Evolutionary conservation across 495 filamentous ascomycete species (phyloP), one percentile per base, ranked within the genome.

Genomic region (Eremomyces bilateralis): DNA sequence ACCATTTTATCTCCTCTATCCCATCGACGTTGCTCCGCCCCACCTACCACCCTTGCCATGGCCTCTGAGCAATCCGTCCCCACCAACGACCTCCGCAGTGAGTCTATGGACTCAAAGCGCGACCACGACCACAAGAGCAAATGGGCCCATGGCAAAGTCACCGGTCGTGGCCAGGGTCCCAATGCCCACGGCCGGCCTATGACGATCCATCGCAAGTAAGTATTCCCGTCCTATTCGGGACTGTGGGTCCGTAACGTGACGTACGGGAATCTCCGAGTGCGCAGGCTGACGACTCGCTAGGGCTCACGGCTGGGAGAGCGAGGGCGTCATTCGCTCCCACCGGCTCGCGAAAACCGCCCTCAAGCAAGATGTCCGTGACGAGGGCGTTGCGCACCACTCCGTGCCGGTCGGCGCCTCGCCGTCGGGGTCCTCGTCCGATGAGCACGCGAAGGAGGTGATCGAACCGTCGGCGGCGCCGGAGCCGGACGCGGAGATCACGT

Each of bases 111-210:
- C 32, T 47, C 43, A 43, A 43, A 44, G 38, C 61, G 65, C 38
- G 54, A 52, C 44, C 51, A 61, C 42, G 53, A 64, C 41, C 60
- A 61, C 37, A 63, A 64, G 51, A 52, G 60, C 38, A 70, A 70
- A 45, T 70, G 65, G 65, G 56, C 56, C 4, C 48, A 58, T 31
- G 65, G 65, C 22, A 52, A 51, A 18, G 39, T 29, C 33, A 19
- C 18, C 27, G 15, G 4, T 21, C 32, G 44, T 30, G 20, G 25
- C 20, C 33, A 20, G 10, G 6, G 6, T 10, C 10, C 15, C 18
- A 39, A 32, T 24, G 15, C 39, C 43, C 15, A 36, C 42, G 5
- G 44, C 43, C 34, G 56, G 51, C 34, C 58, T 53, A 16, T 35
- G 17, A 15, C 15, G 22, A 12, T 33, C 5, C 5, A 32, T 5